Percentiles rank a stretch among this genome's conserved stretches.
phyloP scores from a whole-genome alignment of 331 rosid species.

The Malus hybrid region DNA sequence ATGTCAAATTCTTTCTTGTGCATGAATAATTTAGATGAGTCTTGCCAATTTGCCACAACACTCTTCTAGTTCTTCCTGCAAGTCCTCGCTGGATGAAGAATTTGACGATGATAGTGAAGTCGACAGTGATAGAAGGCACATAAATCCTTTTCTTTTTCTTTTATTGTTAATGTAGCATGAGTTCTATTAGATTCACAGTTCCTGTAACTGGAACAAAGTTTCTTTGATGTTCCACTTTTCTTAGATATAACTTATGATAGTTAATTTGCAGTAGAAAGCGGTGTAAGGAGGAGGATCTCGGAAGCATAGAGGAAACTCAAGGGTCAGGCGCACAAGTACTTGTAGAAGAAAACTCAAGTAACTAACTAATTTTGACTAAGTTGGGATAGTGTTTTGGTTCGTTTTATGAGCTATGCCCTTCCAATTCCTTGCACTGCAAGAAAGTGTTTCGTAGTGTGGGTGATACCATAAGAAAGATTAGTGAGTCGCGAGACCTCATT shows the following conservation, averaged over 20 bases:
- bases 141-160: background rate
- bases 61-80: background rate
- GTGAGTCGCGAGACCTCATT: no score
- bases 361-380: background rate
- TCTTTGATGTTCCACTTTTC: background rate
- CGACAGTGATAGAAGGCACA: background rate
- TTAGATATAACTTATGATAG: background rate
- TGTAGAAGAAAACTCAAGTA: background rate
- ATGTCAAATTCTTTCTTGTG: background rate
- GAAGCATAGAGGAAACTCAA: background rate
- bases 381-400: background rate
- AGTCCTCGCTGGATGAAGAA: background rate
- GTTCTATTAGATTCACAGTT: background rate
- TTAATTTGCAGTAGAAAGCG: conserved; percentile 3
- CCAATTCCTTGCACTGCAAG: background rate
- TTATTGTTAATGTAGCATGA: background rate
- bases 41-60: conserved; percentile 17
- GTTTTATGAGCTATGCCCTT: background rate
- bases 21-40: conserved; percentile 46
- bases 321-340: background rate
- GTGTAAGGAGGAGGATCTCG: background rate
- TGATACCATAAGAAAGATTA: background rate
- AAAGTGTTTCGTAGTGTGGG: background rate
- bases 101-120: background rate
- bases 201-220: background rate